Conservation (phyloP, 129 eudicot genomes). For the Deinandra increscens region DNA sequence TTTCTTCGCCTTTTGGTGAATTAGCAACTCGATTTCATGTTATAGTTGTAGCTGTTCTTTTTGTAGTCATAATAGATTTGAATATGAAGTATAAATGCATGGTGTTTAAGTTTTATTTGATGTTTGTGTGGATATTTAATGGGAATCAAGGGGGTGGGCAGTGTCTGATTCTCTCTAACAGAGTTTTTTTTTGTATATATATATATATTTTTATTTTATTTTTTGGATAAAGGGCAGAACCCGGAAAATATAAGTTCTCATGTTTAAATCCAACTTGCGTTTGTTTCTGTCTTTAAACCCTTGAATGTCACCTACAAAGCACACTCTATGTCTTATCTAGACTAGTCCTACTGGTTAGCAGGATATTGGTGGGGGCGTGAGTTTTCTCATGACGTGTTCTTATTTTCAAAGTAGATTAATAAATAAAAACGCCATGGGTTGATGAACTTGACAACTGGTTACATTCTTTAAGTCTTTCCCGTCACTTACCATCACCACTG, state of each 20-base stretch:
- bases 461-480: background rate
- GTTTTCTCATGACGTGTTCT: background rate
- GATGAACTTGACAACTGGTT: background rate
- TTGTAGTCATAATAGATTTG: background rate
- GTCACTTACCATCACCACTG: background rate
- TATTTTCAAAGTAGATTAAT: background rate
- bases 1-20: constrained; percentile 13
- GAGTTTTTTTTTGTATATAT: no score
- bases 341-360: background rate
- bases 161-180: no score
- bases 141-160: background rate
- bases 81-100: background rate
- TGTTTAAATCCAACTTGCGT: no score
- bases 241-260: no score
- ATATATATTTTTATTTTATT: no score
- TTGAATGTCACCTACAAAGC: background rate
- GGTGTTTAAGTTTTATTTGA: constrained; percentile 10
- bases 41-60: constrained; percentile 10
- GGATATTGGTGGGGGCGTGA: background rate
- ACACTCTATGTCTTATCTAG: background rate
- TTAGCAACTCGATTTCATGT: constrained; percentile 13
- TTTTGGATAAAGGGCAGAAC: no score
- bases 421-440: background rate
- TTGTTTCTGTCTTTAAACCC: no score
- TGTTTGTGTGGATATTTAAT: background rate